phyloP scores from a whole-genome alignment of 345 rosid genomes.

The Salix brachista region DNA sequence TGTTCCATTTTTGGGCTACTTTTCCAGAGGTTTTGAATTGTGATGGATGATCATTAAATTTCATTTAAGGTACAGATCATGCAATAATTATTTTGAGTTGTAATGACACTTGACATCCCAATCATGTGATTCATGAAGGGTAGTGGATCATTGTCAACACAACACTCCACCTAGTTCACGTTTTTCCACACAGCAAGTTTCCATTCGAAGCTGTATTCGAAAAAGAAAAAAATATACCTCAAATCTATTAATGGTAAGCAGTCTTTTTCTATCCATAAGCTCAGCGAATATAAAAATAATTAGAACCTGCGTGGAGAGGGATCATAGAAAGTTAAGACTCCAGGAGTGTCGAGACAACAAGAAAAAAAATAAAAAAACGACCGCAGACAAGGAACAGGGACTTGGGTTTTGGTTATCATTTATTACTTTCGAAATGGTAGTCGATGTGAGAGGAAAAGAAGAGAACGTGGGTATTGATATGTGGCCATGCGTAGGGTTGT shows the following conservation, averaged over 20 bases:
- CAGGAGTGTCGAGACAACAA: neutral
- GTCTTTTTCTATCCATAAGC: conserved; percentile 16
- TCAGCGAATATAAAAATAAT: neutral
- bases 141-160: conserved; percentile 27
- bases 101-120: conserved; percentile 2
- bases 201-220: neutral
- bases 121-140: conserved; percentile 13
- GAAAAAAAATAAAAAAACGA: neutral
- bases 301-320: neutral
- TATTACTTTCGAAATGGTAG: neutral
- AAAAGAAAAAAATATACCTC: neutral
- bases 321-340: neutral
- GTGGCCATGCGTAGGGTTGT: too few relatives aligned
- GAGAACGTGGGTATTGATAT: neutral
- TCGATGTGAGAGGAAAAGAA: neutral
- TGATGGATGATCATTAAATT: neutral
- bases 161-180: conserved; percentile 32
- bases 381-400: neutral
- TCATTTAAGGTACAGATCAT: neutral
- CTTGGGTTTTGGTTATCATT: neutral
- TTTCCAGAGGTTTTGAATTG: neutral
- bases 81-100: neutral
- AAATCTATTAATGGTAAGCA: conserved; percentile 7
- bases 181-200: conserved; percentile 7
- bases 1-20: neutral